A percentile compares a stretch with the other conserved stretches of the same genome.
Conservation (phyloP, 306 rosid species). For the Senna siamea region DNA sequence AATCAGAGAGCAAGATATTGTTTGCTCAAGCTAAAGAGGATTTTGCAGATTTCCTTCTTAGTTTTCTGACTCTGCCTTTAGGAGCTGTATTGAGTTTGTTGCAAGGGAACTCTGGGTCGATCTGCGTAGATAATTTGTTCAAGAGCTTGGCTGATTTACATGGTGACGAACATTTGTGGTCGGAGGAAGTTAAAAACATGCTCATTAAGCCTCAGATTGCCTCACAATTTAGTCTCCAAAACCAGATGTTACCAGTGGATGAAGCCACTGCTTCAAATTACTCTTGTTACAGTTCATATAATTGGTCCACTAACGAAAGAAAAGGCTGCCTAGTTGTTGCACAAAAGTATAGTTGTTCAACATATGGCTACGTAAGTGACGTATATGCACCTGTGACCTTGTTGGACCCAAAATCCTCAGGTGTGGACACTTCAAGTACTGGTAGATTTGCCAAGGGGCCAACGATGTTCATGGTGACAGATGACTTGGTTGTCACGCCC, state of each 20-base stretch:
- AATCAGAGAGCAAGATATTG: neutral
- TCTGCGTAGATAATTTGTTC: neutral
- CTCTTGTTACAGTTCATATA: neutral
- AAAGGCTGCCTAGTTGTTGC: neutral
- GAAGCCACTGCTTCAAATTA: neutral
- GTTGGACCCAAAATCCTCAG: neutral
- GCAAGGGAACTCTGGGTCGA: neutral
- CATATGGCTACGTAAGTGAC: neutral
- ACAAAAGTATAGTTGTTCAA: neutral
- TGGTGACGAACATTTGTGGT: neutral
- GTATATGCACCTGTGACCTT: neutral
- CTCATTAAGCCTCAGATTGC: neutral
- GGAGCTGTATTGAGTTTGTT: neutral
- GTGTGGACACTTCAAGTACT: neutral
- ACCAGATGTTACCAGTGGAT: neutral
- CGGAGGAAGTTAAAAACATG: neutral
- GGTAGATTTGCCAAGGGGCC: neutral
- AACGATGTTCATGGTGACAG: constrained; percentile 8
- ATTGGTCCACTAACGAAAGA: no score
- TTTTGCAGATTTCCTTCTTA: neutral
- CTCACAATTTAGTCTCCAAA: neutral
- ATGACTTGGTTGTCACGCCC: constrained; percentile 11
- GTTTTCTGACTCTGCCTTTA: neutral
- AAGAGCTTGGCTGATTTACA: neutral
- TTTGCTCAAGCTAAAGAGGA: neutral